Conservation (phyloP, 768 basidiomycete species). For the Tricholoma bakamatsutake region DNA sequence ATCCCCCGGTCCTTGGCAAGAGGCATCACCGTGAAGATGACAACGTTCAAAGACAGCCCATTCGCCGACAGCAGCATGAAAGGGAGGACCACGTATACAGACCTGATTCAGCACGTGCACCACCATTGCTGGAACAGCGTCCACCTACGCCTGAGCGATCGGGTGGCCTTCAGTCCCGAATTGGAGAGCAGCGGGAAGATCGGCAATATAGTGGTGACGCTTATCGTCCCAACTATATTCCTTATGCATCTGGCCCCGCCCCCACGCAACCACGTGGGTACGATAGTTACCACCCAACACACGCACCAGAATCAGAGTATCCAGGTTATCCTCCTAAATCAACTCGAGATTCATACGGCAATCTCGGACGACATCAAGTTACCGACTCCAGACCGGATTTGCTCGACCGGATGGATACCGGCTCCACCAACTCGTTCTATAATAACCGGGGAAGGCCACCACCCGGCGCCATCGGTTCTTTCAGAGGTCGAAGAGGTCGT, state of each 20-base stretch:
- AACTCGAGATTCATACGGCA: background rate
- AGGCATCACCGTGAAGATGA: slow-evolving; percentile 17
- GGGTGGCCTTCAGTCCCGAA: slow-evolving; percentile 11
- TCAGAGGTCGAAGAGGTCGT: slow-evolving; percentile 12
- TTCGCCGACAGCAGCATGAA: slow-evolving; percentile 10
- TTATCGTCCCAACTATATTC: slow-evolving; percentile 13
- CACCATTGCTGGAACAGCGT: slow-evolving; percentile 7
- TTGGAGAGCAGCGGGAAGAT: slow-evolving; percentile 3
- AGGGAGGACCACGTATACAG: background rate
- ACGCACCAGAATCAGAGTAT: background rate
- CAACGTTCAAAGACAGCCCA: slow-evolving; percentile 12
- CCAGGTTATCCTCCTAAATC: background rate
- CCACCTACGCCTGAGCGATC: slow-evolving; percentile 18
- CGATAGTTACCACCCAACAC: background rate
- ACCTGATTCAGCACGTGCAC: background rate
- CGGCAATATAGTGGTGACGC: slow-evolving; percentile 5
- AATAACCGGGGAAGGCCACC: background rate
- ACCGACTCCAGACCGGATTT: background rate
- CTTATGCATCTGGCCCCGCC: background rate
- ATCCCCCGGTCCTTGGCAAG: slow-evolving; percentile 11
- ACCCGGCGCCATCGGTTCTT: background rate
- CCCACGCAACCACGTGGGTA: background rate
- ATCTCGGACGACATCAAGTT: slow-evolving; percentile 1
- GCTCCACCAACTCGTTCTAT: background rate
- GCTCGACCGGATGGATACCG: slow-evolving; percentile 1